These are phyloP conservation scores for Psilocybe cyanescens DNA, from an alignment of 768 basidiomycete genomes.

Conservation along the genomic window DNA sequence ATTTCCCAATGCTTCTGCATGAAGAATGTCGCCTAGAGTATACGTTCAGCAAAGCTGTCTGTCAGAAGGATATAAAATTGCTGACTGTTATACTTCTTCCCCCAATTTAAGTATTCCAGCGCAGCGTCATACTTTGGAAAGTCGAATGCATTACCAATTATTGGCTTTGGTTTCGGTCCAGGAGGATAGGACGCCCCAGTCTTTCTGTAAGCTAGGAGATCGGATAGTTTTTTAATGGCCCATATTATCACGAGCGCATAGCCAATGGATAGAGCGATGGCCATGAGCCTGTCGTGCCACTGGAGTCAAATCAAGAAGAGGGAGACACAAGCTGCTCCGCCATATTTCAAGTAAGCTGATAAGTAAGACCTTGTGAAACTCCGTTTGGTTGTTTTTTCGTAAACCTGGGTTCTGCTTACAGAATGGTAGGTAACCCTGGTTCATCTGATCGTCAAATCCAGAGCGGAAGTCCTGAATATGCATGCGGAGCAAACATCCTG, in stretches of 20 bases:
- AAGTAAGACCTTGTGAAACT: no score
- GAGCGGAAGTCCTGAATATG: no score
- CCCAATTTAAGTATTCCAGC: constrained; percentile 15
- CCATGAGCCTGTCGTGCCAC: neutral
- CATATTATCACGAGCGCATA: neutral
- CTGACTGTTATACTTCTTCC: constrained; percentile 19
- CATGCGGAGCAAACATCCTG: no score
- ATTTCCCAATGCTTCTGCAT: constrained; percentile 24
- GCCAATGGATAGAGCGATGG: neutral
- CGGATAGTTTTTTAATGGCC: neutral
- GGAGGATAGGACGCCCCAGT: constrained; percentile 12
- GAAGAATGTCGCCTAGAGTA: constrained; percentile 24
- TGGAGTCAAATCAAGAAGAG: no score
- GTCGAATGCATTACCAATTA: constrained; percentile 27
- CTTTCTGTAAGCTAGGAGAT: neutral
- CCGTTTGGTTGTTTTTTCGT: no score
- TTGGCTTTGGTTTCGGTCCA: constrained; percentile 26
- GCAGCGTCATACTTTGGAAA: constrained; percentile 7
- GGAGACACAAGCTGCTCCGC: no score
- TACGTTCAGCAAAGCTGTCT: neutral
- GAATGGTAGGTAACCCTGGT: no score
- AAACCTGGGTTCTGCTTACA: no score
- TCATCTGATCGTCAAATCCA: no score
- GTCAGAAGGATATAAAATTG: neutral
- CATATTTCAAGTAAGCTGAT: no score